Conservation (phyloP, 179 eudicot genomes). For the Actinidia arguta region DNA sequence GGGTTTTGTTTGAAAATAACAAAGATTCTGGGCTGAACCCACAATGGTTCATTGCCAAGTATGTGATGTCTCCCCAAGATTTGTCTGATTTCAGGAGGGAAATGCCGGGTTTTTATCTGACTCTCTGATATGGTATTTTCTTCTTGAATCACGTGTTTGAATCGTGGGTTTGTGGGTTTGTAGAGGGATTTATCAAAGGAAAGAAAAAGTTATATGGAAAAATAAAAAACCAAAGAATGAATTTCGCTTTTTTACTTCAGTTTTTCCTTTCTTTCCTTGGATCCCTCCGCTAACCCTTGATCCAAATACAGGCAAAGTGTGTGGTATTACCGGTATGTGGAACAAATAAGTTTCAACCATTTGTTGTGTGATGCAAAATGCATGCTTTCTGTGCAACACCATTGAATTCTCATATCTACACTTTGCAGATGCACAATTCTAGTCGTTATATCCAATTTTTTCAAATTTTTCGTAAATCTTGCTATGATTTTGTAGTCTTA, state of each 20-base stretch:
- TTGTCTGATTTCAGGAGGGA: neutral
- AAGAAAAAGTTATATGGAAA: no score
- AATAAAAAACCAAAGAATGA: no score
- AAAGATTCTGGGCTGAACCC: no score
- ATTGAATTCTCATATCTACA: neutral
- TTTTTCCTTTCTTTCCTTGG: no score
- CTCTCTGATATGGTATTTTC: neutral
- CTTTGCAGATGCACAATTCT: neutral
- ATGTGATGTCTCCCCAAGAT: neutral
- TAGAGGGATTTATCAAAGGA: no score
- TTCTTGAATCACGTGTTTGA: neutral
- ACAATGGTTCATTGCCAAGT: neutral
- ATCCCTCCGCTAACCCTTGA: no score
- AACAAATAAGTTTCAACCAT: neutral
- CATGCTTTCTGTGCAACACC: neutral
- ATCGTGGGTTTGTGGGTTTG: no score
- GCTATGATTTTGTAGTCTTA: neutral
- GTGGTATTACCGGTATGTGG: neutral
- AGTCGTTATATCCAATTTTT: neutral
- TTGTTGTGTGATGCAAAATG: neutral
- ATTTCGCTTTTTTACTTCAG: no score
- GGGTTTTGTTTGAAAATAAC: no score
- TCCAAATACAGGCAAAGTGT: no score
- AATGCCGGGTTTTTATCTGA: neutral
- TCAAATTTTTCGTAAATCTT: neutral